phyloP scores from a whole-genome alignment of 2,329 filamentous ascomycete genomes.

The Cercospora sesami region DNA sequence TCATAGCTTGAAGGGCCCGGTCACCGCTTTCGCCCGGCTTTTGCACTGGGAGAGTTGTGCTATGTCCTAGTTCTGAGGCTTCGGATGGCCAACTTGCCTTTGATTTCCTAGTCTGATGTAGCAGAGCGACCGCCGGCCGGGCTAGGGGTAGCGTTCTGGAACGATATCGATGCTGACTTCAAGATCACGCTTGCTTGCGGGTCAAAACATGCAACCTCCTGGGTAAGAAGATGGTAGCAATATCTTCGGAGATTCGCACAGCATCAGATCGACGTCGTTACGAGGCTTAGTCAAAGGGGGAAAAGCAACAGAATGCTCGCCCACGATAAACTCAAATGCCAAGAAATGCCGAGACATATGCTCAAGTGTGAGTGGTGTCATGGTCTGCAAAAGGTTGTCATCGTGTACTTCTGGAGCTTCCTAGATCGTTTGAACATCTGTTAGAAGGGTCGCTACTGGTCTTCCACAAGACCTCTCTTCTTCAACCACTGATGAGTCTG shows the following conservation, averaged over 20 bases:
- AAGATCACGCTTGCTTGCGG: background rate
- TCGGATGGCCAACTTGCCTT: background rate
- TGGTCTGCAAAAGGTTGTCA: background rate
- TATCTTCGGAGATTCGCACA: background rate
- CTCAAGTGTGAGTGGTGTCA: background rate
- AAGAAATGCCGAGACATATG: background rate
- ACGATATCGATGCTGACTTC: background rate
- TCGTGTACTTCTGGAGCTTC: background rate
- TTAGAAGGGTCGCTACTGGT: background rate
- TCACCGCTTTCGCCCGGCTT: background rate
- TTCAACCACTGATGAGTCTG: constrained; percentile 51
- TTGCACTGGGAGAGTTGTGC: background rate
- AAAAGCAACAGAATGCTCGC: too few relatives aligned
- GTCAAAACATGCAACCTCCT: background rate
- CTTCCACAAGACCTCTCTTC: constrained; percentile 32
- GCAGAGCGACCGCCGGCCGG: background rate
- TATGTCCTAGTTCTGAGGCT: background rate
- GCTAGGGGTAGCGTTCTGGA: background rate
- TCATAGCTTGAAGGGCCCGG: background rate
- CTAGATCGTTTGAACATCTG: background rate
- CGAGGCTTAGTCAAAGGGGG: too few relatives aligned
- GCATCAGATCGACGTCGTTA: background rate
- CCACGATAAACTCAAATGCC: background rate
- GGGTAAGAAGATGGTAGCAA: background rate
- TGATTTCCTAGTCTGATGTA: background rate